Evolutionary conservation across 1,284 basidiomycete genomes (phyloP), one percentile per base, ranked within the genome.

Genomic region (Pseudozyma thailandica): DNA sequence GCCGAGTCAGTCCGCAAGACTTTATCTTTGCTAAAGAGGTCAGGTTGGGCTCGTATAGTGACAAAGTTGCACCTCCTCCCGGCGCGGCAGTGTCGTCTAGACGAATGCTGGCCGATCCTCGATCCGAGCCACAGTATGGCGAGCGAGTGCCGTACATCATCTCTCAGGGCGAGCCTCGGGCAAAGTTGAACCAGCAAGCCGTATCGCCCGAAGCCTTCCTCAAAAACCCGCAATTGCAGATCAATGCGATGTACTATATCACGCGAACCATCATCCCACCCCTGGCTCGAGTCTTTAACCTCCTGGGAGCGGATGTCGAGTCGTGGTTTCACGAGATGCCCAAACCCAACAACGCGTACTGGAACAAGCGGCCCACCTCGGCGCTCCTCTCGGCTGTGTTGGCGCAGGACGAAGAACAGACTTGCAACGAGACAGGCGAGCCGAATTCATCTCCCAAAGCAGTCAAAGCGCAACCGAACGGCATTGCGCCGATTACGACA

Each of bases 21-120:
- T 96, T 97, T 77, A 90, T 94, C 47, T 92, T 97, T 72, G 91
- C 95, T 0, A 96, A 96, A 79, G 93, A 95, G 83, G 94, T 98
- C 26, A 89, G 87, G 75, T 87, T 98, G 85, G 95, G 95, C 5
- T 54, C 53, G 31, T 81, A 64, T 52, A 86, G 93, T 64, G 91
- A 93, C 57, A 91, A 90, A 66, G 90, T 86, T 0, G 89, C 89
- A 0, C 95, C 93, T 0, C 94, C 92, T 5, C 94, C 95, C 9
- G 95, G 94, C 0, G 94, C 90, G 1, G 88, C 90, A 0, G 90
- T 98, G 5, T 93, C 94, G 4, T 90, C 91, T 16, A 87, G 90
- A 38, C 87, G 88, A 50, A 88, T 91, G 83, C 79, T 90, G 20
- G 83, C 88, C 43, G 95, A 98, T 82, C 89, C 89, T 1, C 88